These are phyloP conservation scores for Ogataea henricii DNA, from an alignment of 805 yeast genomes.

Conservation along the genomic window DNA sequence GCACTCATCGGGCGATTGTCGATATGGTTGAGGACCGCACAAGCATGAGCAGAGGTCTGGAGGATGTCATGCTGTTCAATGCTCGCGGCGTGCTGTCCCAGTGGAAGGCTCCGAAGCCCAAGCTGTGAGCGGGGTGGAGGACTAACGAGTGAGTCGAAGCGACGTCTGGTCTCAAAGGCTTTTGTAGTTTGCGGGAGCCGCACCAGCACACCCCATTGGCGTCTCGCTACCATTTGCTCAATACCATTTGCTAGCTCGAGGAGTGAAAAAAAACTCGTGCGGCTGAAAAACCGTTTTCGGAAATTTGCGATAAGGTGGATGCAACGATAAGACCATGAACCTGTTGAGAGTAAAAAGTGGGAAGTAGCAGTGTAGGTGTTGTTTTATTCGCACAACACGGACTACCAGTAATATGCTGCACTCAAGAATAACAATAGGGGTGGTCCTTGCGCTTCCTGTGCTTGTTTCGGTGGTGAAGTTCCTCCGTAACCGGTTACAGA, in stretches of 20 bases:
- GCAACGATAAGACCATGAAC: not conserved
- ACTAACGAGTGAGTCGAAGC: no score
- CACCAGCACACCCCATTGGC: no score
- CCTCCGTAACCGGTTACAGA: not conserved
- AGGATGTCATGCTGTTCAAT: constrained; percentile 43
- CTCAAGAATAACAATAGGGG: constrained; percentile 10
- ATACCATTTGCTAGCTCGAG: not conserved
- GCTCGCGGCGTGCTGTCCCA: constrained; percentile 2
- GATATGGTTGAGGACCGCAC: constrained; percentile 38
- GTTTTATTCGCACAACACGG: no score
- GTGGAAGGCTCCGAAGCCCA: not conserved
- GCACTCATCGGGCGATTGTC: constrained; percentile 60
- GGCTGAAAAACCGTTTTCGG: constrained; percentile 1
- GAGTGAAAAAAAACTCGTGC: not conserved
- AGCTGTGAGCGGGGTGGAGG: not conserved
- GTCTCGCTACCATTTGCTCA: no score
- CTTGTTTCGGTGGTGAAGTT: constrained; percentile 10
- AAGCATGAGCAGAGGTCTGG: constrained; percentile 47
- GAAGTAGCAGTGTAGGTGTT: no score
- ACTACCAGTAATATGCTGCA: no score
- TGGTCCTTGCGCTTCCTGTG: constrained; percentile 15
- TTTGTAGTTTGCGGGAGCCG: no score
- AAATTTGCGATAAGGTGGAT: constrained; percentile 3
- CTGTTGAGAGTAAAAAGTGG: not conserved
- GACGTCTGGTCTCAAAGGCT: no score